Conservation (phyloP, 225 moss, liverwort and hornwort genomes). For the Asterella californica region DNA sequence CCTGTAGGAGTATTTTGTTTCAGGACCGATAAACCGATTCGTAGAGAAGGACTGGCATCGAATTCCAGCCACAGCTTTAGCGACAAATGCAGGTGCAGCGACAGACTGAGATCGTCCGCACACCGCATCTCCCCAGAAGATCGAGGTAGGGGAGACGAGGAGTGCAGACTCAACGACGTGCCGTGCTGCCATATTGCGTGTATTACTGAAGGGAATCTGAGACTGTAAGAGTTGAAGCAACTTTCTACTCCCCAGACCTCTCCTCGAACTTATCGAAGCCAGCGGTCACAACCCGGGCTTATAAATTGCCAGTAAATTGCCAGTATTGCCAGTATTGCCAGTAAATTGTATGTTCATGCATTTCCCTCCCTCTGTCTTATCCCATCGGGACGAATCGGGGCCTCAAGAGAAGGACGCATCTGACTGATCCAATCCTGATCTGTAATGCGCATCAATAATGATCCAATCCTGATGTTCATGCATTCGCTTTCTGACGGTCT, state of each 20-base stretch:
- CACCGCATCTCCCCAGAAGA: neutral
- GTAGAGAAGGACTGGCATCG: conserved; percentile 22
- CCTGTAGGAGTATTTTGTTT: neutral
- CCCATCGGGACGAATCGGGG: too few species aligned
- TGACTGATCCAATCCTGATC: too few species aligned
- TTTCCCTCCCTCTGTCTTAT: neutral
- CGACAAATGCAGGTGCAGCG: neutral
- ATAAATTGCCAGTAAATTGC: neutral
- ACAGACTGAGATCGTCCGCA: neutral
- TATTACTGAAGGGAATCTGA: neutral
- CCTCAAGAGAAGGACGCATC: too few species aligned
- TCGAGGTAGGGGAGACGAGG: conserved; percentile 17
- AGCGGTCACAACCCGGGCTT: neutral
- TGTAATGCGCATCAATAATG: too few species aligned
- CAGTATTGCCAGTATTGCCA: too few species aligned
- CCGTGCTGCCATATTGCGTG: conserved; percentile 1
- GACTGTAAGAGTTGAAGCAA: neutral
- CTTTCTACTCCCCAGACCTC: neutral
- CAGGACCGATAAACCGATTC: neutral
- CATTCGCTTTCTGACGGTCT: conserved; percentile 55
- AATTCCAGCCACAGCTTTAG: neutral
- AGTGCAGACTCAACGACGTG: conserved; percentile 3
- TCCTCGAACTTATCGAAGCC: neutral
- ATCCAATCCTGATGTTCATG: too few species aligned
- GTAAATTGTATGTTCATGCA: neutral